These are phyloP conservation scores for Aspergillus carlsbadensis DNA, from an alignment of 495 filamentous ascomycete genomes.

Conservation along the genomic window DNA sequence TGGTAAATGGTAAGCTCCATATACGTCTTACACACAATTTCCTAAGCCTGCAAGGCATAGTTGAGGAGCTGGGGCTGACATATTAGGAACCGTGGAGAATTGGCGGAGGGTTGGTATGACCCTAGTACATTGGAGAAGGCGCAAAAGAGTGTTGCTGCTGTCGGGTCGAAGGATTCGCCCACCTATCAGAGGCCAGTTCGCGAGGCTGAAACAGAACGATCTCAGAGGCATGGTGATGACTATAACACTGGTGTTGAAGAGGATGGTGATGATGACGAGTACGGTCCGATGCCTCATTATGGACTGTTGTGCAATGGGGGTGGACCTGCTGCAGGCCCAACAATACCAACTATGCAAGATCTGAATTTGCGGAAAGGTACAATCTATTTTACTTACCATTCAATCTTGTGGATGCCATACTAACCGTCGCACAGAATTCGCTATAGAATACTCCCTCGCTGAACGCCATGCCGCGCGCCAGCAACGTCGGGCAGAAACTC, in stretches of 20 bases:
- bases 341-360: slow-evolving; percentile 75
- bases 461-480: slow-evolving; percentile 55
- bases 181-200: background rate
- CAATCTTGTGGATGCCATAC: background rate
- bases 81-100: slow-evolving; percentile 81
- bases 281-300: slow-evolving; percentile 68
- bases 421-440: slow-evolving; percentile 38
- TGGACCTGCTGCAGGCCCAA: slow-evolving; percentile 56
- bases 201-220: background rate
- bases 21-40: background rate
- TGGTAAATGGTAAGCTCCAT: slow-evolving; percentile 69
- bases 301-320: slow-evolving; percentile 14
- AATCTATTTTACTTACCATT: background rate
- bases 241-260: slow-evolving; percentile 26
- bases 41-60: background rate
- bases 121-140: slow-evolving; percentile 60
- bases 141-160: slow-evolving; percentile 19
- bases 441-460: slow-evolving; percentile 52
- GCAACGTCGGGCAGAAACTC: slow-evolving; percentile 58
- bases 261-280: slow-evolving; percentile 60
- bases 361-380: slow-evolving; percentile 66
- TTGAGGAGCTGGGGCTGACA: slow-evolving; percentile 15
- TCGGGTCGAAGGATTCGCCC: background rate
- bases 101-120: slow-evolving; percentile 94
- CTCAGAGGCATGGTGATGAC: slow-evolving; percentile 7